phyloP scores from a whole-genome alignment of 169 alveolate genomes.

The Neospora caninum region DNA sequence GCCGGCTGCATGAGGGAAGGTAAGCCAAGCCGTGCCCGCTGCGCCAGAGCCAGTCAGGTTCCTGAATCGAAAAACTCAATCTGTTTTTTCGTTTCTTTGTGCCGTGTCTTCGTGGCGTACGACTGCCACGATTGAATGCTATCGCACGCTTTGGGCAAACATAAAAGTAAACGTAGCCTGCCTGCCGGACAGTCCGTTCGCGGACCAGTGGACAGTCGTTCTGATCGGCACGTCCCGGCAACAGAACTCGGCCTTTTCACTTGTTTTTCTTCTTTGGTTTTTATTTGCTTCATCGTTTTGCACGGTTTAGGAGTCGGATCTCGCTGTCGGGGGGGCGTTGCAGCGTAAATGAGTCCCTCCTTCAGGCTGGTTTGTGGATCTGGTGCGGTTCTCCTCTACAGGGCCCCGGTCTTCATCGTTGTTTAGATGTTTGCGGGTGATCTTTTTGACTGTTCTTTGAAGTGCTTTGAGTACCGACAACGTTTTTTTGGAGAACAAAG shows the following conservation, averaged over 20 bases:
- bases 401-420: too few relatives aligned
- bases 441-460: too few relatives aligned
- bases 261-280: background rate
- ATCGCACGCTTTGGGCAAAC: background rate
- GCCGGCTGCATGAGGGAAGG: conserved; percentile 14
- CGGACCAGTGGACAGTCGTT: conserved; percentile 16
- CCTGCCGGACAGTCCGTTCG: background rate
- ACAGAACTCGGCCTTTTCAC: background rate
- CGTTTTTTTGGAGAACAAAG: too few relatives aligned
- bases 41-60: background rate
- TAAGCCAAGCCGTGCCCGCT: background rate
- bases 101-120: background rate
- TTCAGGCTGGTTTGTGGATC: too few relatives aligned
- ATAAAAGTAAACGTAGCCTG: background rate
- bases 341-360: too few relatives aligned
- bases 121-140: background rate
- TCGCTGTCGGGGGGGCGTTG: background rate
- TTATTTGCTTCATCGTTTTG: background rate
- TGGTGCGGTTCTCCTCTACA: too few relatives aligned
- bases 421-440: too few relatives aligned
- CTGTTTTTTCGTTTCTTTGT: background rate
- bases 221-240: background rate
- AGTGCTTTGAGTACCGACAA: too few relatives aligned
- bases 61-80: background rate
- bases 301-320: background rate